Percentiles rank a stretch among this genome's conserved stretches.
These are phyloP conservation scores for Triadica sebifera DNA, from an alignment of 345 rosid species.

Conservation along the genomic window DNA sequence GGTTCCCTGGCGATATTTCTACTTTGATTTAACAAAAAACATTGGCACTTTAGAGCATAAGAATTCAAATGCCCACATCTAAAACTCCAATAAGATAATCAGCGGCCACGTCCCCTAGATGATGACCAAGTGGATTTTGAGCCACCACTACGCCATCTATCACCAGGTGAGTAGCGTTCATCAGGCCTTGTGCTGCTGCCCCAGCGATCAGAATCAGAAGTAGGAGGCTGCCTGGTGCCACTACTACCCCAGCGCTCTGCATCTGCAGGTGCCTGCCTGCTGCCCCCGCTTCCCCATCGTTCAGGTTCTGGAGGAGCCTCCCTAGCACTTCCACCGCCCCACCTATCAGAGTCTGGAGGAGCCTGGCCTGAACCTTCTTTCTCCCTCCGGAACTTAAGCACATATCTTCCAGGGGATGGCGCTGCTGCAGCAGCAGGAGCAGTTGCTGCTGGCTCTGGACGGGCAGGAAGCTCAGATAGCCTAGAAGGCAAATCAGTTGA, in stretches of 20 bases:
- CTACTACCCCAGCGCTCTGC: slow-evolving; percentile 37
- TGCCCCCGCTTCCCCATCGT: slow-evolving; percentile 24
- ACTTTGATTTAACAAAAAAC: slow-evolving; percentile 9
- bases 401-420: slow-evolving; percentile 50
- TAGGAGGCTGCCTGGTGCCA: too few relatives aligned
- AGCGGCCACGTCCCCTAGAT: slow-evolving; percentile 24
- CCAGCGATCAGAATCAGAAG: slow-evolving; percentile 3
- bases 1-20: not conserved
- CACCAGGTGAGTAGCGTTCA: slow-evolving; percentile 50
- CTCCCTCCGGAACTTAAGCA: slow-evolving; percentile 55
- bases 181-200: slow-evolving; percentile 39
- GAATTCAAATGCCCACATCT: not conserved
- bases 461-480: slow-evolving; percentile 44
- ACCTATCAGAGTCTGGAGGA: slow-evolving; percentile 10
- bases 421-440: slow-evolving; percentile 20
- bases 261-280: slow-evolving; percentile 34
- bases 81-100: too few relatives aligned
- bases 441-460: slow-evolving; percentile 19
- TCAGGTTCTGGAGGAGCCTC: slow-evolving; percentile 21
- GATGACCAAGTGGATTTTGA: slow-evolving; percentile 50
- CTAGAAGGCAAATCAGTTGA: slow-evolving; percentile 38
- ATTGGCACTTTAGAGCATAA: not conserved
- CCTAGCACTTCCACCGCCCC: slow-evolving; percentile 8
- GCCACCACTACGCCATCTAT: slow-evolving; percentile 54
- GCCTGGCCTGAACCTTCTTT: slow-evolving; percentile 28